Evolutionary conservation across 2,329 filamentous ascomycete genomes (phyloP).

Genomic region (Balansia obtecta): DNA sequence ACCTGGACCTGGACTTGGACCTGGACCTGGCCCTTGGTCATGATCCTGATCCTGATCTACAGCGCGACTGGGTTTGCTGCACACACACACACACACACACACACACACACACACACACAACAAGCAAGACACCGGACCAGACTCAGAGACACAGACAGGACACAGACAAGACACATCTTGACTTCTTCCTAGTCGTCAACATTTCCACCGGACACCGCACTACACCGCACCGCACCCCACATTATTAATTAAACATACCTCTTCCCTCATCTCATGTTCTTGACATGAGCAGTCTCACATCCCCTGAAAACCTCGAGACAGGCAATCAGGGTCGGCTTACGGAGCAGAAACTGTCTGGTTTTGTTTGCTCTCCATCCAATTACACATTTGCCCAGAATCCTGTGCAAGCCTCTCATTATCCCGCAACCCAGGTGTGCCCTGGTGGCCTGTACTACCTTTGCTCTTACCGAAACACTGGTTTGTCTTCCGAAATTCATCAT

Average conservation of each 20-base stretch:
- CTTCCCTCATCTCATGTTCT: neutral
- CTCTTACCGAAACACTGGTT: neutral
- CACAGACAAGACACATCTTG: neutral
- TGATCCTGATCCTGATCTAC: too few relatives aligned
- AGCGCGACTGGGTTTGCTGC: too few relatives aligned
- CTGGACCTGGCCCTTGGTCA: too few relatives aligned
- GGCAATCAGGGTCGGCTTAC: neutral
- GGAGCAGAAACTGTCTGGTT: neutral
- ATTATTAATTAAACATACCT: neutral
- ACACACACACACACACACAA: too few relatives aligned
- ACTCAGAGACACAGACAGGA: too few relatives aligned
- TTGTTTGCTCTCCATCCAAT: neutral
- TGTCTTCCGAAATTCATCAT: neutral
- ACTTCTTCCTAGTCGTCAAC: neutral
- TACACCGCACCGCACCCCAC: neutral
- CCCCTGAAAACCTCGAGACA: too few relatives aligned
- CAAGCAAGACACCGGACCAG: too few relatives aligned
- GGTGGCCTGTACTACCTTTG: neutral
- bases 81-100: too few relatives aligned
- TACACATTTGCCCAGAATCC: neutral
- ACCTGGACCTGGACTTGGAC: too few relatives aligned
- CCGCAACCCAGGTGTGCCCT: neutral
- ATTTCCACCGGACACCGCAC: neutral
- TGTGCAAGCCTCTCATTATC: neutral
- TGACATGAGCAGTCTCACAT: neutral